phyloP scores from a whole-genome alignment of 768 basidiomycete species.

The Clavaria fumosa region DNA sequence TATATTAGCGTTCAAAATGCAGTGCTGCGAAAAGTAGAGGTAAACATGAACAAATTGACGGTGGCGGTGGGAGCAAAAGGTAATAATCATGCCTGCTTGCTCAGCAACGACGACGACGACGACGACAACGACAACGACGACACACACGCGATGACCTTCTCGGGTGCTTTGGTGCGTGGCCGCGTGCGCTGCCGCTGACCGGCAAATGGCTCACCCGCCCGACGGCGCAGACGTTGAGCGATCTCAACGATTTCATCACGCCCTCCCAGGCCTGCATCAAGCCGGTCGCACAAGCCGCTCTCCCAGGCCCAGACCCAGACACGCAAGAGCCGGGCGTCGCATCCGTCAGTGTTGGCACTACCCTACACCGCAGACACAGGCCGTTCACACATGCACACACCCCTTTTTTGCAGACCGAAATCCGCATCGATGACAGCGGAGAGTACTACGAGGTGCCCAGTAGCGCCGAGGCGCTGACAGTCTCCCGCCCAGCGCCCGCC shows the following conservation, averaged over 20 bases:
- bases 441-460: conserved; percentile 73
- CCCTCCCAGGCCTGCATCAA: conserved; percentile 97
- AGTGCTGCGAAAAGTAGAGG: too few species aligned
- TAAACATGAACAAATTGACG: too few species aligned
- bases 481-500: conserved; percentile 9
- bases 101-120: too few species aligned
- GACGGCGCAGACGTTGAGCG: conserved; percentile 59
- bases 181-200: not conserved
- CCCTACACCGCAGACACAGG: too few species aligned
- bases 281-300: conserved; percentile 49
- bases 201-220: conserved; percentile 6
- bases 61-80: too few species aligned
- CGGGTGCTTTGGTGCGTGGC: conserved; percentile 61
- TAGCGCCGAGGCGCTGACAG: conserved; percentile 11
- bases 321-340: conserved; percentile 22
- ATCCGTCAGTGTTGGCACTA: conserved; percentile 23
- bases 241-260: conserved; percentile 93
- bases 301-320: conserved; percentile 13
- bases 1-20: too few species aligned
- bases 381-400: too few species aligned
- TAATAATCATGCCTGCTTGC: too few species aligned
- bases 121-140: too few species aligned
- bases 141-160: conserved; percentile 63
- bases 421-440: conserved; percentile 72
- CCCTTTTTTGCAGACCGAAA: conserved; percentile 56